Conservation (phyloP, 2,329 filamentous ascomycete genomes). For the Paramyrothecium roridum region DNA sequence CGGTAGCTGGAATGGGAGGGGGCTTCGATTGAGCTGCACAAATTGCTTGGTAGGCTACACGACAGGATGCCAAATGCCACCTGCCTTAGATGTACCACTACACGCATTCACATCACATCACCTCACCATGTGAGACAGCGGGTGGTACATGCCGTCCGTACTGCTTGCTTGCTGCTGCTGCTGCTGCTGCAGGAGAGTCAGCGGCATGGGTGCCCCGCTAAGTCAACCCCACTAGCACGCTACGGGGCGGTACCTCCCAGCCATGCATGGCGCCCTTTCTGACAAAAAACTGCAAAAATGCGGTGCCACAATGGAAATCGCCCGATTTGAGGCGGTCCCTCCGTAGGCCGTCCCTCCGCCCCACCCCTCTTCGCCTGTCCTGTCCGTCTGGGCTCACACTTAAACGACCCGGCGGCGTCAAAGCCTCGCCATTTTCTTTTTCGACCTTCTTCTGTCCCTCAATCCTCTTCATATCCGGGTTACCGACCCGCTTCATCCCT, state of each 20-base stretch:
- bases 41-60: too few relatives aligned
- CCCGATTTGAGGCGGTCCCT: background rate
- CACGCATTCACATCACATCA: too few relatives aligned
- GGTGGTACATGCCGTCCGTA: too few relatives aligned
- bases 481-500: background rate
- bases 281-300: background rate
- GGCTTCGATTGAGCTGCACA: too few relatives aligned
- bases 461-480: slow-evolving; percentile 12
- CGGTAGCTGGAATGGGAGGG: too few relatives aligned
- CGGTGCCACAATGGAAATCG: background rate
- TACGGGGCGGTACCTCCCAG: background rate
- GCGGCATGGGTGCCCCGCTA: background rate
- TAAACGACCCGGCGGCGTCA: background rate
- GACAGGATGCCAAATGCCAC: too few relatives aligned
- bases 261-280: background rate
- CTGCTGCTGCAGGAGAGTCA: background rate
- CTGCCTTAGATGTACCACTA: too few relatives aligned
- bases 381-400: slow-evolving; percentile 2
- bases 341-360: background rate
- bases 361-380: background rate
- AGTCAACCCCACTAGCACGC: background rate
- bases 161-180: too few relatives aligned
- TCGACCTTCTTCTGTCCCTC: slow-evolving; percentile 11
- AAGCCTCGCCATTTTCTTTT: slow-evolving; percentile 1
- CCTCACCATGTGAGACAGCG: too few relatives aligned